Evolutionary conservation across 1,139 yeast genomes (phyloP), one percentile per base, ranked within the genome.

Genomic region (Diutina rugosa): DNA sequence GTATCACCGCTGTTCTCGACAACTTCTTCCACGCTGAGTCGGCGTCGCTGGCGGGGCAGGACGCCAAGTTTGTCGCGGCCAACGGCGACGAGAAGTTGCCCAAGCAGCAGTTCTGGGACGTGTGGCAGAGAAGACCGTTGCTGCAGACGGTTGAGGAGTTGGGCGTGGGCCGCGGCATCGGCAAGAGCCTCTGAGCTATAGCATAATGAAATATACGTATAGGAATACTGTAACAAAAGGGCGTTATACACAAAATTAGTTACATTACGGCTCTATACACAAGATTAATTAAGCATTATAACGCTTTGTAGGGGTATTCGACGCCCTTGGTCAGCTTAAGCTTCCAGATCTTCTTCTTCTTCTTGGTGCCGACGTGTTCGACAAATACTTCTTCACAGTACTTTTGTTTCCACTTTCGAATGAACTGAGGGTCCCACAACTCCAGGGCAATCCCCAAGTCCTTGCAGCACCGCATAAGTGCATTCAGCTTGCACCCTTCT

Each of bases 401-500:
- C 63, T 81, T 76, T 64, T 78, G 79, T 70, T 91, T 93, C 79
- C 90, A 93, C 47, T 72, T 71, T 61, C 93, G 81, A 60, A 93
- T 90, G 64, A 91, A 93, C 51, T 82, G 74, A 1, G 99, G 99
- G 67, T 93, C 99, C 99, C 99, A 93, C 57, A 93, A 76, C 65
- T 93, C 99, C 59, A 96, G 87, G 1, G 98, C 99, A 63, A 93
- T 87, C 5, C 98, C 98, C 63, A 93, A 77, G 71, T 93, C 99
- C 67, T 93, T 93, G 71, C 99, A 93, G 66, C 98, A 91, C 67
- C 99, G 80, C 98, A 93, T 93, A 69, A 93, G 74, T 0, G 99
- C 98, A 67, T 93, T 93, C 67, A 95, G 85, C 67, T 90, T 90
- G 70, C 99, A 93, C 14, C 99, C 99, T 71, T 93, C 99, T 54